Evolutionary conservation across 2,329 filamentous ascomycete genomes (phyloP), one percentile per base, ranked within the genome.

Genomic region (Alternaria sp.): DNA sequence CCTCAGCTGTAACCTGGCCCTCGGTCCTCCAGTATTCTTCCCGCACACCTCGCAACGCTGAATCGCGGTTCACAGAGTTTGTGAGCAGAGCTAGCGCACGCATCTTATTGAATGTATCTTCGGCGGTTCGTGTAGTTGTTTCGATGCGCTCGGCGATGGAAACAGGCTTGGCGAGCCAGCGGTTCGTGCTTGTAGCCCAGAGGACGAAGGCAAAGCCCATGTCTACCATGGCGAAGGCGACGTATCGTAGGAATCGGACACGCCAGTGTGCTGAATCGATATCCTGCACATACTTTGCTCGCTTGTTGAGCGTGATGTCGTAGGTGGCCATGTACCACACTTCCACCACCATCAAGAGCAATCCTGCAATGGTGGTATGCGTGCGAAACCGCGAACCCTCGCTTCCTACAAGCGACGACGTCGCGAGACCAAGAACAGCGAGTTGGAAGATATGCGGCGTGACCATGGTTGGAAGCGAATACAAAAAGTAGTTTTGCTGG

Each of bases 21-120:
- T 97, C 92, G 45, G 90, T 89, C 10, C 84, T 81, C 94, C 94
- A 98, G 80, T 97, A 97, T 16, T 83, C 85, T 68, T 90, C 86
- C 51, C 86, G 85, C 59, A 86, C 85, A 3, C 79, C 83, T 60
- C 93, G 87, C 77, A 97, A 81, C 44, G 85, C 86, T 64, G 87
- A 85, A 79, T 97, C 92, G 57, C 94, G 83, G 58, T 90, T 83
- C 16, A 92, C 86, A 3, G 92, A 92, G 81, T 97, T 97, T 75
- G 90, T 87, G 46, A 97, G 81, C 59, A 97, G 88, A 8, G 88
- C 91, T 38, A 92, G 81, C 0, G 91, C 92, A 68, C 86, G 89
- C 62, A 97, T 77, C 76, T 90, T 93, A 56, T 87, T 85, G 74
- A 89, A 86, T 12, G 87, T 83, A 5, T 80, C 80, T 44, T 87